Percentiles rank a stretch among this genome's conserved stretches.
Conservation (phyloP, 2,329 filamentous ascomycete species). For the Penicillium brevicompactum region DNA sequence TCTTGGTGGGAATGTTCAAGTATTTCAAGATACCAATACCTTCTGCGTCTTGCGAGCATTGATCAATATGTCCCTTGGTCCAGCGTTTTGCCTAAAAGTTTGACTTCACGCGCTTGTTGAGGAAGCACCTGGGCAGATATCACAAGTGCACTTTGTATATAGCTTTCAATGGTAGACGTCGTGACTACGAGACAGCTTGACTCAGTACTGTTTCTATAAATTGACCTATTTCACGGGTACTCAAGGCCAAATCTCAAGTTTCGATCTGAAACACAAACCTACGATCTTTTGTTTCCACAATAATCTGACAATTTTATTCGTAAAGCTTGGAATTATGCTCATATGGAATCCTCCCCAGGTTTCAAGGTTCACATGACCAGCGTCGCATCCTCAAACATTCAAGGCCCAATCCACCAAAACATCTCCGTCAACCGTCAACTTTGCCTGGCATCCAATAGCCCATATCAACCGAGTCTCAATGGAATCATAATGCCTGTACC, state of each 20-base stretch:
- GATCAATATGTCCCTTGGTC: slow-evolving; percentile 13
- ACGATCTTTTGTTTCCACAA: too few relatives aligned
- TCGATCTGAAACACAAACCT: too few relatives aligned
- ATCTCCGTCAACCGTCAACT: not conserved
- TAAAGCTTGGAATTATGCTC: too few relatives aligned
- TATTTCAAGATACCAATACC: slow-evolving; percentile 21
- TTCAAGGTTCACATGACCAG: too few relatives aligned
- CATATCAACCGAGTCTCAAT: not conserved
- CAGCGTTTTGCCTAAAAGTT: slow-evolving; percentile 19
- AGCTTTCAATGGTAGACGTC: slow-evolving; percentile 16
- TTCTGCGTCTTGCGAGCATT: slow-evolving; percentile 17
- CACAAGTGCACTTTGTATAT: slow-evolving; percentile 19
- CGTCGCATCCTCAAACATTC: not conserved
- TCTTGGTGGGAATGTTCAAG: slow-evolving; percentile 4
- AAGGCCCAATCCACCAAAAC: not conserved
- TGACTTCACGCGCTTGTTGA: slow-evolving; percentile 11
- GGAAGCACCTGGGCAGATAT: not conserved
- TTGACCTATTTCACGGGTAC: not conserved
- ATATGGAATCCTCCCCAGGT: too few relatives aligned
- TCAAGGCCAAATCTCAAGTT: not conserved
- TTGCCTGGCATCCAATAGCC: not conserved
- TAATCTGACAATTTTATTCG: too few relatives aligned
- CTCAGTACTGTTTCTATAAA: not conserved
- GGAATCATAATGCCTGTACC: not conserved
- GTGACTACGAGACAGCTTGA: slow-evolving; percentile 4